Evolutionary conservation across 768 basidiomycete species (phyloP), one percentile per base, ranked within the genome.

Genomic region (Boletus reticulatus): DNA sequence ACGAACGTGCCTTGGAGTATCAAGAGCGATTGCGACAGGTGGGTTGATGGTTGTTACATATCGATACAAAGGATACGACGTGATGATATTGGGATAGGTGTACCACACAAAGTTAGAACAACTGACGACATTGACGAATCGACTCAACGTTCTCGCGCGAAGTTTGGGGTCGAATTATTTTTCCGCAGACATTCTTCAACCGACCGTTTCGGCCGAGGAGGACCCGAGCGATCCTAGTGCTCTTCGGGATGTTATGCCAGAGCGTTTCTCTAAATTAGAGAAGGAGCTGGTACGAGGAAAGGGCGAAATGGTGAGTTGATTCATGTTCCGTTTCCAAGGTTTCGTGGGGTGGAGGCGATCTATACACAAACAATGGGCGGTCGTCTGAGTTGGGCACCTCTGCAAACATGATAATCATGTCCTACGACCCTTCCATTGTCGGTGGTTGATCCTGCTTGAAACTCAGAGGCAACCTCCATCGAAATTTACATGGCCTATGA

Each of bases 231-330:
- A 74, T 55, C 58, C 74, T 4, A 58, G 62, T 42, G 74, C 80
- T 6, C 78, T 82, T 63, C 77, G 81, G 22, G 89, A 94, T 62
- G 89, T 94, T 16, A 87, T 85, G 12, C 86, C 88, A 0, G 92
- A 94, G 60, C 81, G 89, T 13, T 91, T 95, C 65, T 78, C 83
- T 44, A 86, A 77, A 62, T 75, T 95, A 6, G 91, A 94, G 76
- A 88, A 89, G 67, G 92, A 94, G 64, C 80, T 94, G 17, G 85
- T 89, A 11, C 78, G 88, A 50, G 92, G 90, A 12, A 93, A 93
- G 71, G 81, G 82, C n/a, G 93, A 95, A 81, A 80, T 92, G 51
- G 89, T 92, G 62, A 65, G 89, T 77, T 16, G 2, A n/a, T 51
- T 12, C 19, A 1, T 27, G 4, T 43, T 27, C 31, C 6, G 4